Conservation (phyloP, 2,329 filamentous ascomycete genomes). For the Triangularia setosa region DNA sequence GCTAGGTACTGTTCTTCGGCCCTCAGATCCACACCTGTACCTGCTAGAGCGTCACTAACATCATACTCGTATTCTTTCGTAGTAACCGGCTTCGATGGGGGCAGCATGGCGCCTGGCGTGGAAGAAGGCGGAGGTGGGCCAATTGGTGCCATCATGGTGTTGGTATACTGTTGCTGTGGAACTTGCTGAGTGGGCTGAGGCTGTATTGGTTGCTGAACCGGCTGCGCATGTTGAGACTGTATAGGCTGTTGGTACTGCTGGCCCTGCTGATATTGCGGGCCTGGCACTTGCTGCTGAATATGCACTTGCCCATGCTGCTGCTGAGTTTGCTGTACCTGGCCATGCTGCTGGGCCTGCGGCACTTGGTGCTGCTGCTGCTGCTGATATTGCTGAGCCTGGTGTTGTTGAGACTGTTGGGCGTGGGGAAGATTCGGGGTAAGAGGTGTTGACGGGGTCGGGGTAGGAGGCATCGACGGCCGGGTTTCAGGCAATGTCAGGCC, state of each 20-base stretch:
- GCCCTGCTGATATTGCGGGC: not conserved
- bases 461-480: slow-evolving; percentile 15
- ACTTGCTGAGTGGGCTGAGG: not conserved
- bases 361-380: slow-evolving; percentile 23
- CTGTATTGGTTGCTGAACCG: slow-evolving; percentile 5
- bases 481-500: slow-evolving; percentile 21
- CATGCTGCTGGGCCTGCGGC: not conserved
- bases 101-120: slow-evolving; percentile 46
- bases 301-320: not conserved
- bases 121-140: slow-evolving; percentile 18
- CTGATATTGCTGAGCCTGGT: slow-evolving; percentile 16
- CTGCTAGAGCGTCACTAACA: slow-evolving; percentile 76
- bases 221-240: not conserved
- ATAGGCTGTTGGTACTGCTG: not conserved
- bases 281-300: not conserved
- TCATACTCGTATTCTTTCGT: slow-evolving; percentile 65
- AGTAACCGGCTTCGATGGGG: slow-evolving; percentile 57
- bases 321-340: not conserved
- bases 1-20: slow-evolving; percentile 83
- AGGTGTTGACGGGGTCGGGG: slow-evolving; percentile 12
- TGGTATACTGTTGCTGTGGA: slow-evolving; percentile 28
- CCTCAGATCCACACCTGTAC: slow-evolving; percentile 80
- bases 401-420: not conserved
- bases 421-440: slow-evolving; percentile 1
- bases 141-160: slow-evolving; percentile 26